These are phyloP conservation scores for Colletotrichum karsti DNA, from an alignment of 2,329 filamentous ascomycete species.

Conservation along the genomic window DNA sequence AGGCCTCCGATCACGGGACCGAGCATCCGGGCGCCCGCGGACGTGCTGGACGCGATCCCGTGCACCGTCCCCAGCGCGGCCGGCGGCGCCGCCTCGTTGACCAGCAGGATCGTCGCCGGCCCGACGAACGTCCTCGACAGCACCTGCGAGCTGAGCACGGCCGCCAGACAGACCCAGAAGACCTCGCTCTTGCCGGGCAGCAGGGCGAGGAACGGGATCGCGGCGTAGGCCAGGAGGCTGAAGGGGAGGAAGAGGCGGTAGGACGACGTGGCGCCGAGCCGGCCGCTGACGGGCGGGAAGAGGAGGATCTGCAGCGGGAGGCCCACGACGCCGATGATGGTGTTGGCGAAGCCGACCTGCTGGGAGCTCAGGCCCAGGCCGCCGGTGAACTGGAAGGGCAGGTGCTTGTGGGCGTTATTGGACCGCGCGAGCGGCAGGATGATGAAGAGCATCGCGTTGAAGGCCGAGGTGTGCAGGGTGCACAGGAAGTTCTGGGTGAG, in stretches of 20 bases:
- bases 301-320: constrained; percentile 34
- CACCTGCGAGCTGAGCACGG: constrained; percentile 31
- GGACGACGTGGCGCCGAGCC: constrained; percentile 28
- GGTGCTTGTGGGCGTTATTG: background rate
- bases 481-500: constrained; percentile 22
- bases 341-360: constrained; percentile 35
- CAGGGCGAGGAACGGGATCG: constrained; percentile 33
- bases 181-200: constrained; percentile 25
- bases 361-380: constrained; percentile 34
- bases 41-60: constrained; percentile 35
- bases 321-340: constrained; percentile 33
- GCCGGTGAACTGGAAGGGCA: constrained; percentile 33
- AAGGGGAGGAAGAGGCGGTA: constrained; percentile 33
- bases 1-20: constrained; percentile 32
- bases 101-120: constrained; percentile 35
- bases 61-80: constrained; percentile 34
- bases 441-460: constrained; percentile 35
- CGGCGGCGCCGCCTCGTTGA: constrained; percentile 35
- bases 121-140: constrained; percentile 33
- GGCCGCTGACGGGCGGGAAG: constrained; percentile 30
- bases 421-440: constrained; percentile 28
- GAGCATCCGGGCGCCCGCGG: constrained; percentile 33
- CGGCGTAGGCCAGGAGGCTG: constrained; percentile 32
- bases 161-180: constrained; percentile 31
- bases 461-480: constrained; percentile 29